These are phyloP conservation scores for Ceratorhiza oryzae-sativae DNA, from an alignment of 1,284 basidiomycete species.

Conservation along the genomic window DNA sequence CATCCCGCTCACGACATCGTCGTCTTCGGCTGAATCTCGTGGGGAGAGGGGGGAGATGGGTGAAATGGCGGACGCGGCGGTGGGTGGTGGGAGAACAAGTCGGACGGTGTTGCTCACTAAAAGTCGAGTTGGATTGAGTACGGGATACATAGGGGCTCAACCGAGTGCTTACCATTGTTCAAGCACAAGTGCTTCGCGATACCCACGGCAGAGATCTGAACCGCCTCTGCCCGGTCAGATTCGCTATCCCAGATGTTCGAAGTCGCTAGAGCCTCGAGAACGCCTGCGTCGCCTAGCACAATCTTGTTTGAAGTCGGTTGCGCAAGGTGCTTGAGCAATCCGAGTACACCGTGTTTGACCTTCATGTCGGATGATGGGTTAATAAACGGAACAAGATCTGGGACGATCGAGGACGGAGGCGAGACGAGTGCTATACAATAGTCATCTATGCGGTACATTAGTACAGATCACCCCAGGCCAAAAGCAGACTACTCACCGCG, in stretches of 20 bases:
- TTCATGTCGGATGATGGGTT: constrained; percentile 67
- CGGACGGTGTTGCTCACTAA: constrained; percentile 65
- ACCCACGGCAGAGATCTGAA: constrained; percentile 89
- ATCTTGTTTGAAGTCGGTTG: constrained; percentile 68
- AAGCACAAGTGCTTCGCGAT: constrained; percentile 88
- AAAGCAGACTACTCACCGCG: constrained; percentile 61
- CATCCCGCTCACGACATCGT: constrained; percentile 57
- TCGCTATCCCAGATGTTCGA: constrained; percentile 76
- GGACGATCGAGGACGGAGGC: constrained; percentile 58
- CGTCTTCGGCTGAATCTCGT: constrained; percentile 45
- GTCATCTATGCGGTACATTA: constrained; percentile 58
- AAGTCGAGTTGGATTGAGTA: background rate
- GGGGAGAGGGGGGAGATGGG: constrained; percentile 16
- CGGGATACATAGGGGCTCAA: background rate
- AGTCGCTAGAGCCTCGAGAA: constrained; percentile 67
- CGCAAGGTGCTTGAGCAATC: constrained; percentile 83
- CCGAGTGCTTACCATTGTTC: constrained; percentile 64
- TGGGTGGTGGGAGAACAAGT: constrained; percentile 58
- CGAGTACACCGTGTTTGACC: constrained; percentile 83
- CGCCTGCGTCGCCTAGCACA: constrained; percentile 65
- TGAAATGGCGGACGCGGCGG: constrained; percentile 33
- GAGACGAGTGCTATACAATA: constrained; percentile 68
- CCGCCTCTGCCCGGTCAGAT: constrained; percentile 79
- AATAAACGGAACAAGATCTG: constrained; percentile 54
- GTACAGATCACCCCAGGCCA: background rate